A percentile compares a stretch with the other conserved stretches of the same genome.
phyloP scores from a whole-genome alignment of 169 alveolate species.

The Plasmodium berghei region DNA sequence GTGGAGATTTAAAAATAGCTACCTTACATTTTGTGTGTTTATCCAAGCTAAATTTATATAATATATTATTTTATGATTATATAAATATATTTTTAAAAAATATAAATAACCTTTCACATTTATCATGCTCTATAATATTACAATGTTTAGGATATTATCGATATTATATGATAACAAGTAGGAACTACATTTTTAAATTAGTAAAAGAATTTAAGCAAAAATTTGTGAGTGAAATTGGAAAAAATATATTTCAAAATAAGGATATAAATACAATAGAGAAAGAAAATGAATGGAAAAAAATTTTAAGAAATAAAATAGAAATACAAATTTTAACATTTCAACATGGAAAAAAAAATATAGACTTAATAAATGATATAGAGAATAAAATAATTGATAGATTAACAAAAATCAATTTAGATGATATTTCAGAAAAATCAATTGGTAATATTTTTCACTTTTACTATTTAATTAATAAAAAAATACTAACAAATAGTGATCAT shows the following conservation, averaged over 20 bases:
- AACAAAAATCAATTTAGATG: constrained; percentile 1
- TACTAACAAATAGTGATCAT: constrained; percentile 18
- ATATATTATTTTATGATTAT: constrained; percentile 40
- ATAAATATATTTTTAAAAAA: constrained; percentile 15
- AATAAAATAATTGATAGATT: constrained; percentile 23
- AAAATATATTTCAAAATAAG: background rate
- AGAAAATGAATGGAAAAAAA: background rate
- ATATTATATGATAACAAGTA: constrained; percentile 10
- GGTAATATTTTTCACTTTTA: constrained; percentile 69
- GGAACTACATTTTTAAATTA: constrained; percentile 6
- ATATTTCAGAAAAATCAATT: constrained; percentile 49
- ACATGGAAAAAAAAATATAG: constrained; percentile 4
- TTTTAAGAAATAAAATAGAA: background rate
- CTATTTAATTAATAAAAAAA: constrained; percentile 24
- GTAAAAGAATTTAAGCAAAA: background rate
- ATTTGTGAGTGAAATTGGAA: background rate
- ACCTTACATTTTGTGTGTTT: constrained; percentile 45
- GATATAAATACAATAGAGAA: background rate
- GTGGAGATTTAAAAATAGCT: constrained; percentile 33
- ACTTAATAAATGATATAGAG: constrained; percentile 29
- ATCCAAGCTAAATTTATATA: constrained; percentile 35
- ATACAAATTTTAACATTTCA: constrained; percentile 1
- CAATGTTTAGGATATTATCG: constrained; percentile 65
- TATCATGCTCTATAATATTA: constrained; percentile 34
- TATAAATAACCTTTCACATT: constrained; percentile 8